Evolutionary conservation across 2,329 filamentous ascomycete genomes (phyloP).

Genomic region (Diaporthe sp.): DNA sequence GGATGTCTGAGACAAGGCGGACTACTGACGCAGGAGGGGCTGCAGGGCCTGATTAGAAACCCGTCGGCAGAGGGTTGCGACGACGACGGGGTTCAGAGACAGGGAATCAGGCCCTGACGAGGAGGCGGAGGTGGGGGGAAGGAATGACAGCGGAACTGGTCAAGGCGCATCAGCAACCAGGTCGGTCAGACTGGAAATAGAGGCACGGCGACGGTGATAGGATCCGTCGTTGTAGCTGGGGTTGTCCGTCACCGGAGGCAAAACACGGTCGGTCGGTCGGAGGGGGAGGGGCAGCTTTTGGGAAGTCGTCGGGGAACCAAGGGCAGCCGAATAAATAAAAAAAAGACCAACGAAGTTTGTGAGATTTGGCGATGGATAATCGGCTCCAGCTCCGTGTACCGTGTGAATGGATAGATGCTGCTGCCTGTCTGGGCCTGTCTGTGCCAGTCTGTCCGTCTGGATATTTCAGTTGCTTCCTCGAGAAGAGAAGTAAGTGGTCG

Average conservation of each 20-base stretch:
- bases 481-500: slow-evolving; percentile 8
- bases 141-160: slow-evolving; percentile 29
- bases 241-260: slow-evolving; percentile 32
- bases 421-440: not conserved
- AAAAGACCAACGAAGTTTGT: not conserved
- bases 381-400: slow-evolving; percentile 2
- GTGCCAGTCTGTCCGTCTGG: not conserved
- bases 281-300: slow-evolving; percentile 10
- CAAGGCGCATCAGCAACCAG: slow-evolving; percentile 7
- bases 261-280: slow-evolving; percentile 16
- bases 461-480: slow-evolving; percentile 15
- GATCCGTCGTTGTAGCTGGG: not conserved
- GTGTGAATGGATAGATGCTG: not conserved
- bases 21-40: slow-evolving; percentile 30
- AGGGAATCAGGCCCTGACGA: slow-evolving; percentile 31
- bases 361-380: slow-evolving; percentile 2
- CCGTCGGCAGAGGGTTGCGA: slow-evolving; percentile 24
- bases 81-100: slow-evolving; percentile 31
- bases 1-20: slow-evolving; percentile 16
- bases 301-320: slow-evolving; percentile 19
- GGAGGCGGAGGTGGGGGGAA: slow-evolving; percentile 24
- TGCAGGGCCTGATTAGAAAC: slow-evolving; percentile 33
- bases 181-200: not conserved
- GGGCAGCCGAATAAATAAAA: not conserved
- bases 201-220: not conserved